Evolutionary conservation across 176 grass and related monocot species (phyloP).

Genomic region (Tillandsia fasciculata): DNA sequence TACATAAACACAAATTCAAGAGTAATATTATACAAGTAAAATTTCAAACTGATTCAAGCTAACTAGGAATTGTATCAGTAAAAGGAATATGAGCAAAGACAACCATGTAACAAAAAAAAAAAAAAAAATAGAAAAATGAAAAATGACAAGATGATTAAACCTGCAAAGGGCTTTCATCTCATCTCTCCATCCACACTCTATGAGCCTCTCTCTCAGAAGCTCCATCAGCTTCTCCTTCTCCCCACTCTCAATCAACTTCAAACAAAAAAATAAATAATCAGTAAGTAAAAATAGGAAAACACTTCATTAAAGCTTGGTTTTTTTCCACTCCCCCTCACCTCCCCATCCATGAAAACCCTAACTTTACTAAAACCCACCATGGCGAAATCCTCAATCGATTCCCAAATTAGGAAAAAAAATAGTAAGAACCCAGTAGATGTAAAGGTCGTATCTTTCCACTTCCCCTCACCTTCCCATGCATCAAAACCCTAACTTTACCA

Average conservation of each 20-base stretch:
- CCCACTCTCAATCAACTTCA: conserved; percentile 95
- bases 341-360: not conserved
- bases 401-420: not conserved
- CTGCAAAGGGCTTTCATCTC: conserved; percentile 98
- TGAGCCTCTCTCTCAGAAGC: conserved; percentile 83
- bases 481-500: not conserved
- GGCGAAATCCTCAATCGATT: not conserved
- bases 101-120: not conserved
- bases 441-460: not conserved
- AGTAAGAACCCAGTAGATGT: not conserved
- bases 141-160: conserved; percentile 31
- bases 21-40: no score
- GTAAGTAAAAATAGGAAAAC: not conserved
- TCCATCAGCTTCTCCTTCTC: conserved; percentile 99
- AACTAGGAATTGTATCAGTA: no score
- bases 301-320: not conserved
- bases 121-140: conserved; percentile 12
- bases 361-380: not conserved
- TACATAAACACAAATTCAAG: no score
- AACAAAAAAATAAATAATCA: conserved; percentile 27
- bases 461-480: not conserved
- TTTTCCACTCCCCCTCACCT: not conserved
- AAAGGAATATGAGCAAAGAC: not conserved
- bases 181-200: conserved; percentile 94
- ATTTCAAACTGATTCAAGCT: no score